A percentile compares a stretch with the other conserved stretches of the same genome.
Conservation (phyloP, 2,329 filamentous ascomycete genomes). For the Aschersonia sp. region DNA sequence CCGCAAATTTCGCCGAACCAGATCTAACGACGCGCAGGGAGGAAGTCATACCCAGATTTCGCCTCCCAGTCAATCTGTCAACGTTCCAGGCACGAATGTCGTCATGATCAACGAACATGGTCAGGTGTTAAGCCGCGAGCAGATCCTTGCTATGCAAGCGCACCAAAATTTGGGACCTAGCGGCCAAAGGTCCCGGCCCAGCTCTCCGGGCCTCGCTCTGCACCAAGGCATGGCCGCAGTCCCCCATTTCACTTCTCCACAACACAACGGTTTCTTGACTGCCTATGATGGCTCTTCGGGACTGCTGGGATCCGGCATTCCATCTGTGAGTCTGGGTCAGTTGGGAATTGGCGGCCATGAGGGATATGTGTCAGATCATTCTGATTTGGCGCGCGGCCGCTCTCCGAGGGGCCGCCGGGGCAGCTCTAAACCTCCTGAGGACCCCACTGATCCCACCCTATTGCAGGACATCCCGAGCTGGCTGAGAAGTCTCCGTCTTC, state of each 20-base stretch:
- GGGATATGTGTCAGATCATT: constrained; percentile 87
- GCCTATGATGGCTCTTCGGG: constrained; percentile 68
- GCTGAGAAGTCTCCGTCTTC: constrained; percentile 83
- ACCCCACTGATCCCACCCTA: constrained; percentile 80
- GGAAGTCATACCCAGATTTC: constrained; percentile 48
- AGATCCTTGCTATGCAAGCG: constrained; percentile 67
- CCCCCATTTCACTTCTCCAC: constrained; percentile 67
- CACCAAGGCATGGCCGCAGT: constrained; percentile 49
- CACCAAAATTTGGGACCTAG: constrained; percentile 47
- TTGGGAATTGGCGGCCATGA: constrained; percentile 59
- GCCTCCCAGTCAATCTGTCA: constrained; percentile 46
- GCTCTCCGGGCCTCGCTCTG: constrained; percentile 75
- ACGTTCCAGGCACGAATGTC: constrained; percentile 58
- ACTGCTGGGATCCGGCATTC: constrained; percentile 57
- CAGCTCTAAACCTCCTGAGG: constrained; percentile 94
- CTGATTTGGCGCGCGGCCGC: constrained; percentile 76
- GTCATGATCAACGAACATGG: constrained; percentile 94
- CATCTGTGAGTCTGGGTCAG: constrained; percentile 55
- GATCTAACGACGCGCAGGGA: constrained; percentile 70
- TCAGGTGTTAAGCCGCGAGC: constrained; percentile 72
- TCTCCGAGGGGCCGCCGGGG: constrained; percentile 86
- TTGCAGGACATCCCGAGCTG: constrained; percentile 92
- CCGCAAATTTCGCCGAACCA: constrained; percentile 82
- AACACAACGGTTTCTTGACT: constrained; percentile 86
- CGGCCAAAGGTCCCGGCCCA: constrained; percentile 70